Percentiles rank a stretch among this genome's conserved stretches.
phyloP scores from a whole-genome alignment of 2,329 filamentous ascomycete species.

The Stachybotrys chartarum region DNA sequence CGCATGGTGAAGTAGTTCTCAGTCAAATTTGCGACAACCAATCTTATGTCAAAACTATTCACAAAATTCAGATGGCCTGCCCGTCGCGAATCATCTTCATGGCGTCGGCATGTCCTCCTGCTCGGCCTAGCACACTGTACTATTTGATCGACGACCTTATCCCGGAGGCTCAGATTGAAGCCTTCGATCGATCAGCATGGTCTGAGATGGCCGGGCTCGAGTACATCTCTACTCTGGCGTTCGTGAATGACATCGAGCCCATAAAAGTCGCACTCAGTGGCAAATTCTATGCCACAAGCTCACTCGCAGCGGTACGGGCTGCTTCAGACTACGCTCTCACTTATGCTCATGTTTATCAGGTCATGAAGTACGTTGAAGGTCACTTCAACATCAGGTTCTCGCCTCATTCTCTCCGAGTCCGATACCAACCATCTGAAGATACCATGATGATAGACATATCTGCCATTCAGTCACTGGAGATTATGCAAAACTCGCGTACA shows the following conservation, averaged over 20 bases:
- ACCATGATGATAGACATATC: slow-evolving; percentile 94
- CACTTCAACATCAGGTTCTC: slow-evolving; percentile 62
- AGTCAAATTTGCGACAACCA: slow-evolving; percentile 92
- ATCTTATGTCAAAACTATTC: slow-evolving; percentile 80
- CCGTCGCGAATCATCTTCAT: slow-evolving; percentile 77
- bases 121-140: slow-evolving; percentile 65
- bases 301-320: slow-evolving; percentile 69
- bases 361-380: slow-evolving; percentile 71
- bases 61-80: slow-evolving; percentile 76
- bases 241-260: slow-evolving; percentile 70
- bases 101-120: slow-evolving; percentile 56
- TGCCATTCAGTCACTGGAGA: slow-evolving; percentile 78
- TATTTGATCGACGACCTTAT: slow-evolving; percentile 61
- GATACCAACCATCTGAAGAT: slow-evolving; percentile 80
- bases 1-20: slow-evolving; percentile 75
- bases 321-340: too few species aligned
- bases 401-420: slow-evolving; percentile 75
- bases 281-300: slow-evolving; percentile 82
- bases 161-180: slow-evolving; percentile 21
- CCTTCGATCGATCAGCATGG: slow-evolving; percentile 75
- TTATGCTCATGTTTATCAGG: slow-evolving; percentile 40
- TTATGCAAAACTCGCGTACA: slow-evolving; percentile 80
- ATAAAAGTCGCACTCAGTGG: slow-evolving; percentile 72
- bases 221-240: slow-evolving; percentile 72
- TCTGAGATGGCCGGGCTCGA: slow-evolving; percentile 72